phyloP scores from a whole-genome alignment of 345 rosid species.

The Eutrema heterophyllum region DNA sequence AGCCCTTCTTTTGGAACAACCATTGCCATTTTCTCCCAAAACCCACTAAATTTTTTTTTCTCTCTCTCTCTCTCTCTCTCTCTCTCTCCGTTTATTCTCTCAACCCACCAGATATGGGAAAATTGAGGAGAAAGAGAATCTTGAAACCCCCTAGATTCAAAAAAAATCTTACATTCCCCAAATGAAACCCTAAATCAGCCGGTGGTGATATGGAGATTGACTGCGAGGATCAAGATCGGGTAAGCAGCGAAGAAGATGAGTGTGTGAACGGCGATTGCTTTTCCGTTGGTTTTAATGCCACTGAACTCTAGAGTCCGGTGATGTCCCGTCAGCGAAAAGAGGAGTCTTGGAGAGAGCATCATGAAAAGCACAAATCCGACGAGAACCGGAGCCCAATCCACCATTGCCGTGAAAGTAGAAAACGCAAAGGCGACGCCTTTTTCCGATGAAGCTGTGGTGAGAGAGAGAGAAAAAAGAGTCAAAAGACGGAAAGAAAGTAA shows the following conservation, averaged over 20 bases:
- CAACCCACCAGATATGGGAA: too few species aligned
- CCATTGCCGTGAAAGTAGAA: slow-evolving; percentile 39
- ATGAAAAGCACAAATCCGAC: slow-evolving; percentile 82
- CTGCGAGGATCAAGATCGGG: slow-evolving; percentile 70
- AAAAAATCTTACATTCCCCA: too few species aligned
- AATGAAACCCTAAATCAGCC: too few species aligned
- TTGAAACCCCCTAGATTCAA: too few species aligned
- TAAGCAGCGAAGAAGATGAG: slow-evolving; percentile 77
- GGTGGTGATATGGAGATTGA: slow-evolving; percentile 82
- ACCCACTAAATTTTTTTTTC: too few species aligned
- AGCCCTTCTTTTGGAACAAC: too few species aligned
- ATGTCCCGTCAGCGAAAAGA: slow-evolving; percentile 74
- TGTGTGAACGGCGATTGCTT: slow-evolving; percentile 73
- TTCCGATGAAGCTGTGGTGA: slow-evolving; percentile 11
- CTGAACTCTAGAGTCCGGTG: slow-evolving; percentile 56
- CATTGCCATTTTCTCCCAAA: too few species aligned
- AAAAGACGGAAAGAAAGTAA: background rate
- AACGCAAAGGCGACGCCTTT: slow-evolving; percentile 13
- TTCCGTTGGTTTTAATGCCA: slow-evolving; percentile 90
- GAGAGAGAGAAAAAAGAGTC: background rate
- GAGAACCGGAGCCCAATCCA: slow-evolving; percentile 93
- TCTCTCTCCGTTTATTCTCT: too few species aligned
- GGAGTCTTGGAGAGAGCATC: slow-evolving; percentile 76
- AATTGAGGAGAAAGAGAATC: too few species aligned
- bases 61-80: too few species aligned